phyloP scores from a whole-genome alignment of 805 yeast species.

The Kuraishia capsulata region DNA sequence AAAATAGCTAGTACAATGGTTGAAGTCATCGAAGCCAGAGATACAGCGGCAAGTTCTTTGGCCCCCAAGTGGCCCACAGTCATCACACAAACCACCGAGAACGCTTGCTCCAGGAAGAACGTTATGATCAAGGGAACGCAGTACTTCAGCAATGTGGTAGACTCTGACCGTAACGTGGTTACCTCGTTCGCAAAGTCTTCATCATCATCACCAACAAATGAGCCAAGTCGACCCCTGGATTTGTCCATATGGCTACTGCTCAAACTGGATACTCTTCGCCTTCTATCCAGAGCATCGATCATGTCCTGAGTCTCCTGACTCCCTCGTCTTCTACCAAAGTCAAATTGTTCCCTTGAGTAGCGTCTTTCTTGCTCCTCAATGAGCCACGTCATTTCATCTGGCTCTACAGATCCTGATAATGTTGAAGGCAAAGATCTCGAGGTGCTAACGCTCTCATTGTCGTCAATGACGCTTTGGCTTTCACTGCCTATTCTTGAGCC shows the following conservation, averaged over 20 bases:
- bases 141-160: constrained; percentile 25
- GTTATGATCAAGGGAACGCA: constrained; percentile 56
- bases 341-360: constrained; percentile 6
- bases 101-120: constrained; percentile 59
- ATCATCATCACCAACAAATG: constrained; percentile 9
- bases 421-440: constrained; percentile 27
- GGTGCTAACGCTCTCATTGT: constrained; percentile 21
- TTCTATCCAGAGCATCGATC: constrained; percentile 9
- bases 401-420: constrained; percentile 19
- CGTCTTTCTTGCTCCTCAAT: constrained; percentile 26
- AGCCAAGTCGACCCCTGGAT: too few species aligned
- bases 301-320: constrained; percentile 10
- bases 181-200: constrained; percentile 23
- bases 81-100: constrained; percentile 70
- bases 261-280: neutral
- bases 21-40: constrained; percentile 72
- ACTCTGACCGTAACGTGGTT: constrained; percentile 17
- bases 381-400: constrained; percentile 25
- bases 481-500: constrained; percentile 19
- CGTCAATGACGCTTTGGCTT: constrained; percentile 13
- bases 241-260: neutral
- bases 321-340: constrained; percentile 11
- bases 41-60: constrained; percentile 65
- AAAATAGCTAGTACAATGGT: constrained; percentile 65
- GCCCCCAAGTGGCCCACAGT: constrained; percentile 72